Percentiles rank a stretch among this genome's conserved stretches.
Conservation (phyloP, 2,329 filamentous ascomycete species). For the Pleurostoma richardsiae region DNA sequence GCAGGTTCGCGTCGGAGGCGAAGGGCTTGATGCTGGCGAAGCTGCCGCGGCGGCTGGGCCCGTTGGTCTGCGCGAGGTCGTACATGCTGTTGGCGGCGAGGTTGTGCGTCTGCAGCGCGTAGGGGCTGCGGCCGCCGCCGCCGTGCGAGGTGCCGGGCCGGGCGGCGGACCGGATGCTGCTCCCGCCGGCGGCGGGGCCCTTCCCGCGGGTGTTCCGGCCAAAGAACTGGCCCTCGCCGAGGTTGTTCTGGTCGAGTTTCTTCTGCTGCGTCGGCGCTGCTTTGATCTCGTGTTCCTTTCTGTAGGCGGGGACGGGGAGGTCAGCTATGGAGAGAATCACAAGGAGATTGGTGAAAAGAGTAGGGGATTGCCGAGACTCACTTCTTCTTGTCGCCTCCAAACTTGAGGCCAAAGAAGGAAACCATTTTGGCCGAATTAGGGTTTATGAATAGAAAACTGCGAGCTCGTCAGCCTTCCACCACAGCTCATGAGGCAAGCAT, state of each 20-base stretch:
- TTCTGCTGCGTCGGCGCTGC: slow-evolving; percentile 19
- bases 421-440: slow-evolving; percentile 35
- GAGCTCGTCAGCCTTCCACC: no score
- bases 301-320: slow-evolving; percentile 7
- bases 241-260: slow-evolving; percentile 23
- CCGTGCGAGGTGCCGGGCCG: slow-evolving; percentile 37
- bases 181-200: slow-evolving; percentile 18
- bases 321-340: no score
- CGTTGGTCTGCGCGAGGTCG: slow-evolving; percentile 27
- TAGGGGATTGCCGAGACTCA: slow-evolving; percentile 27
- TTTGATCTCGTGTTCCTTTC: slow-evolving; percentile 17
- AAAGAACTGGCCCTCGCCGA: slow-evolving; percentile 29
- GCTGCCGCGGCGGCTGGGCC: slow-evolving; percentile 10
- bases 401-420: slow-evolving; percentile 53
- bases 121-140: slow-evolving; percentile 22
- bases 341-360: not conserved
- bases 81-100: slow-evolving; percentile 38
- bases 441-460: no score
- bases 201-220: slow-evolving; percentile 27
- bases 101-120: slow-evolving; percentile 27
- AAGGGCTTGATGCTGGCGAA: slow-evolving; percentile 22
- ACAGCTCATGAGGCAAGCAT: no score
- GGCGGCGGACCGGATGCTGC: slow-evolving; percentile 17
- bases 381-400: slow-evolving; percentile 53
- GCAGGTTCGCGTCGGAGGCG: slow-evolving; percentile 33